Evolutionary conservation across 1,139 yeast genomes (phyloP), one percentile per base, ranked within the genome.

Genomic region (Magnusiomyces sp.): DNA sequence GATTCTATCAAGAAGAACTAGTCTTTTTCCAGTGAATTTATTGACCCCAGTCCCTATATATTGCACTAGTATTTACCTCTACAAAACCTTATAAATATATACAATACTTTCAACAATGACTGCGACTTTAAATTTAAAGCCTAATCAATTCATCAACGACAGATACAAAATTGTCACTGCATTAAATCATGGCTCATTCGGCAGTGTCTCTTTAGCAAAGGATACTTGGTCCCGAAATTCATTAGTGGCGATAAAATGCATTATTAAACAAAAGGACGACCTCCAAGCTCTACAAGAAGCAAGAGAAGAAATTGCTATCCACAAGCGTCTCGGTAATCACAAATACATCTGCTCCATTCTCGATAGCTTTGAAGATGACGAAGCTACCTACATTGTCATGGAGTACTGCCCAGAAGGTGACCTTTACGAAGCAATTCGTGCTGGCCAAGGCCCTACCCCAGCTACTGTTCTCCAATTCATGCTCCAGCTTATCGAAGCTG

Each of bases 361-460:
- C 50, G 96, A 89, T 62, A 79, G 77, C 62, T 89, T 89, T 63
- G 94, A 83, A 59, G 79, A 89, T 20, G 62, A 62, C 40, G 53
- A 55, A 44, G 59, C 62, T 45, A 53, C 59, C 40, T 88, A 82
- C 60, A 77, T 92, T 60, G 76, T 90, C 39, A 72, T 90, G 65
- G 97, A 92, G 61, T 90, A 88, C 64, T 89, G 95, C 61, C 73
- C 92, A 2, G 77, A 90, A 55, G 98, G 98, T 55, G 98, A 92
- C 65, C 71, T 92, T 51, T 92, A 92, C 64, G 98, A 92, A 63
- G 95, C 95, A 7, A 88, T 90, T 60, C 86, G 83, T 58, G 80
- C 80, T 53, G 89, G 85, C 47, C 74, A 80, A 42, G 92, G 94
- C 5, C 96, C 96, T 1, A 74, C 80, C n/a, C 75, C 85, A 2